Evolutionary conservation across 129 eudicot genomes (phyloP), one percentile per base, ranked within the genome.

Genomic region (Centaurea solstitialis): DNA sequence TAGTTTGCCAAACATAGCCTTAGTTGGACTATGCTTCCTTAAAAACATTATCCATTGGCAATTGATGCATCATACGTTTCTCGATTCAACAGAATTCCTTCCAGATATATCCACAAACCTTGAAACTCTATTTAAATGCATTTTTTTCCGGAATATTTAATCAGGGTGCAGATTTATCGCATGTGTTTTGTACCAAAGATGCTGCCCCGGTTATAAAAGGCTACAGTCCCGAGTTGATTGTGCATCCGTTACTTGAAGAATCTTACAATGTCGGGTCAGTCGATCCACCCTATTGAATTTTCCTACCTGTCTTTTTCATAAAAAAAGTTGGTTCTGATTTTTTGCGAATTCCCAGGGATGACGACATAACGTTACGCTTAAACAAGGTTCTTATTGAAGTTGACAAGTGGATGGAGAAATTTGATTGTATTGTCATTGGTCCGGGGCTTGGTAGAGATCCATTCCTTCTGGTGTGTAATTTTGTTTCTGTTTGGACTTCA

Each of bases 381-480:
- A 83, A 81, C 15, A 86, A 68, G 73, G 88, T 96, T 78, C 87
- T 93, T 66, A 81, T 76, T 73, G 99, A 96, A 81, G 88, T 96
- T 79, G 90, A 89, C 24, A 93, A 93, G 85, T 96, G 99, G 99
- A 81, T 96, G 97, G 99, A 88, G 87, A 87, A 98, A 85, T 96
- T 96, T 72, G 99, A 96, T 75, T 96, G 99, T 79, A 91, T 96
- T 73, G 98, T 96, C 72, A 75, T 96, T 79, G 99, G 99, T 47
- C 99, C 99, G 9, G 99, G 99, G 72, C 98, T 96, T 22, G 99
- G 99, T 39, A 85, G 99, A 80, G 99, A 96, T 83, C 93, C 93
- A 3, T 96, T 91, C 82, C 97, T 96, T 78, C 86, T 96, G 93
- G 99, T 94, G 75, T 50, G 91, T 43, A 17, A 61, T 64, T 83